Base-by-base conservation (phyloP, 148 eudicot genomes). In the Pouteria glomerata region DNA sequence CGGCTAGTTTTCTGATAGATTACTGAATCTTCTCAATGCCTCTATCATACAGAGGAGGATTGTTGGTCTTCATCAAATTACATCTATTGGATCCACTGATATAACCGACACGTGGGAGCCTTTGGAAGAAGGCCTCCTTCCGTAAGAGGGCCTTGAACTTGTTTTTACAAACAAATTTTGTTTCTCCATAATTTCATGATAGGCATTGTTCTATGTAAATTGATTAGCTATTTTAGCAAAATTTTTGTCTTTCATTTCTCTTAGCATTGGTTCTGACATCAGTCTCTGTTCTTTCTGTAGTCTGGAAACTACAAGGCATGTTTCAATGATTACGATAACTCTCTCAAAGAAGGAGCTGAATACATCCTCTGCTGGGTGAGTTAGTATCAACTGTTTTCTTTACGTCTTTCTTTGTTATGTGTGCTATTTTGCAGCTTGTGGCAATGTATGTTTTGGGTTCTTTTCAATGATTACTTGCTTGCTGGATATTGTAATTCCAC, bases 21-120 rank as follows among this genome's bases (percentile, higher is more conserved):
- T 60, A 31, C 57, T 68, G 45, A 53, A 33, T 71, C n/a, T 47
- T 30, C 35, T 74, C 19, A 52, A 69, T 39, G 44, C 66, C 19
- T 26, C 31, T 73, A n/a, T 48, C 23, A 67, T 77, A 68, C 88
- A 94, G 98, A 91, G 97, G 82, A 89, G 97, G 79, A 86, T 94
- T 72, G 98, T 81, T 79, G 98, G 97, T 79, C 89, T 94, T 71
- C 97, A 94, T 83, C 98, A 94, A 85, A 76, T 89, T 66, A 94
- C 98, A 57, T 72, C 89, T 2, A 91, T 94, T 77, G 89, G 89
- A 63, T 94, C 98, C 63, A 91, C 88, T 60, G 98, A 88, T 74
- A 94, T 94, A 78, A 95, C 92, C 41, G 96, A 94, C 82, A 89
- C 91, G 31, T 91, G 97, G 98, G 98, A 94, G 81, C 98, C 98